phyloP scores from a whole-genome alignment of 2,329 filamentous ascomycete species.

The Arthrobotrys conoides region DNA sequence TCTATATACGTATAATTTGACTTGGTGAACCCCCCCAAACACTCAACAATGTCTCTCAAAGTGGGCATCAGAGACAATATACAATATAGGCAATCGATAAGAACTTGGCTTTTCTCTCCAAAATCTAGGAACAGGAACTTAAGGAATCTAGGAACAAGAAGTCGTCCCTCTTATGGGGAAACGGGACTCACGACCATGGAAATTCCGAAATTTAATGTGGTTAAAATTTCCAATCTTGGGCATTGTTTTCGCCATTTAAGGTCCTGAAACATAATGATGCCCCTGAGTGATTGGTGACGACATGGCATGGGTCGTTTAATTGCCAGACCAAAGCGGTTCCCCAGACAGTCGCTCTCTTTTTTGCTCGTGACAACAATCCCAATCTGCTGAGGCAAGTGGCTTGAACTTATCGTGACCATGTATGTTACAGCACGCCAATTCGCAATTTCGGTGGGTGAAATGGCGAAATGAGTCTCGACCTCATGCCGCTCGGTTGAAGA shows the following conservation, averaged over 20 bases:
- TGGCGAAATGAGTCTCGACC: constrained; percentile 46
- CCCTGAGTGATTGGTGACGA: constrained; percentile 58
- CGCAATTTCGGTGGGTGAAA: constrained; percentile 47
- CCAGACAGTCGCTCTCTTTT: constrained; percentile 26
- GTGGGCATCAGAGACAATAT: no score
- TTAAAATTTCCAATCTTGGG: constrained; percentile 16
- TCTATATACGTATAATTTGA: background rate
- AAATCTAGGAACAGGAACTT: no score
- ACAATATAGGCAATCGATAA: constrained; percentile 10
- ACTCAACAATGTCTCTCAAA: no score
- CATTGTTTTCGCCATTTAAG: constrained; percentile 17
- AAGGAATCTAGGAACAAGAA: no score
- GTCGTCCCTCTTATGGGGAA: background rate
- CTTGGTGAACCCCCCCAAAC: background rate
- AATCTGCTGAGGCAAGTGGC: constrained; percentile 41
- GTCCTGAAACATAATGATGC: constrained; percentile 49
- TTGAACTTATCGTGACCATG: constrained; percentile 16
- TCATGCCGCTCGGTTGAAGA: constrained; percentile 29
- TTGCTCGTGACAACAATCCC: constrained; percentile 43
- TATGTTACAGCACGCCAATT: constrained; percentile 19
- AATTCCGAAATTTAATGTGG: constrained; percentile 8
- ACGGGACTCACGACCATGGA: background rate
- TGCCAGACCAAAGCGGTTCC: constrained; percentile 33
- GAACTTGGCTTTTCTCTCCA: background rate
- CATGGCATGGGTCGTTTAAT: constrained; percentile 37